These are phyloP conservation scores for Auriscalpium vulgare DNA, from an alignment of 768 basidiomycete species.

Conservation along the genomic window DNA sequence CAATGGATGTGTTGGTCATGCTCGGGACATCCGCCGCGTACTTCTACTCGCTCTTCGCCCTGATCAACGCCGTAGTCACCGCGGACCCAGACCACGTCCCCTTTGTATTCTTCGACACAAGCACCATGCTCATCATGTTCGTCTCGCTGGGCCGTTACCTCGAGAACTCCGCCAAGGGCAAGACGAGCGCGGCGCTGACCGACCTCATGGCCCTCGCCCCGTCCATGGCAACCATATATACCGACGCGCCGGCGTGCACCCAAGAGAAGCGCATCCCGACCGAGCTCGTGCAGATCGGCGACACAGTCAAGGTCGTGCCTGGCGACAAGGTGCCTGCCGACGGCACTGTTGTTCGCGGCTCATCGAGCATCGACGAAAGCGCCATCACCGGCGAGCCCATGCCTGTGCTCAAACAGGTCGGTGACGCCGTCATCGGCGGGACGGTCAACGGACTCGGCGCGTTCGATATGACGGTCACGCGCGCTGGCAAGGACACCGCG, in stretches of 20 bases:
- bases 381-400: conserved; percentile 94
- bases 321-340: conserved; percentile 97
- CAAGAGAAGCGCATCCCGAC: conserved; percentile 89
- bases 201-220: conserved; percentile 95
- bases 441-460: conserved; percentile 97
- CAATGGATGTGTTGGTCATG: conserved; percentile 97
- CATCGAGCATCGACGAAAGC: conserved; percentile 89
- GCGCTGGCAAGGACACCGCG: conserved; percentile 94
- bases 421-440: conserved; percentile 88
- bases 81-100: conserved; percentile 65
- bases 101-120: conserved; percentile 94
- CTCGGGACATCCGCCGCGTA: conserved; percentile 94
- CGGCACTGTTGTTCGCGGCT: conserved; percentile 80
- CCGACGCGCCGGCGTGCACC: conserved; percentile 70
- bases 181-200: conserved; percentile 92
- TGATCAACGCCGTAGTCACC: conserved; percentile 61
- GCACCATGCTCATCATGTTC: conserved; percentile 97
- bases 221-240: conserved; percentile 93
- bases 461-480: conserved; percentile 91
- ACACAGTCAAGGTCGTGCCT: conserved; percentile 88
- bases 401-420: conserved; percentile 76
- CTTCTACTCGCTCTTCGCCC: conserved; percentile 70
- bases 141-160: conserved; percentile 92
- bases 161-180: conserved; percentile 95
- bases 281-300: conserved; percentile 91